Base-by-base conservation (phyloP, 2,329 filamentous ascomycete species). In the Fusarium aywerte region DNA sequence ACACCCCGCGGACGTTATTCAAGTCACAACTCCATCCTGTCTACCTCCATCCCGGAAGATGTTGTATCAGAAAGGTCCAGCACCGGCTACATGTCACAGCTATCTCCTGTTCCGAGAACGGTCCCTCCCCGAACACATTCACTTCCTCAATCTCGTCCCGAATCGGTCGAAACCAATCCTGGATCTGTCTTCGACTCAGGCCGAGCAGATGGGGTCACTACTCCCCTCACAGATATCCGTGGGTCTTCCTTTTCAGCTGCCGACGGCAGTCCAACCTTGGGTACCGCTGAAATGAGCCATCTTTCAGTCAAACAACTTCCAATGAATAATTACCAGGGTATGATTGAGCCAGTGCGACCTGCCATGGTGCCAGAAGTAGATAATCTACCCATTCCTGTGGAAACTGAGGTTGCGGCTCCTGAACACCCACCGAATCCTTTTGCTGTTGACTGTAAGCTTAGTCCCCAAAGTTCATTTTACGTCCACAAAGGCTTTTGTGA, bases 401-500 rank as follows among this genome's bases (percentile, higher is more conserved):
- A 70, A 36, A 62, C 61, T 18, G 70, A 74, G 43, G 43, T 27
- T 11, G 9, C 35, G 5, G 44, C 57, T 11, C 62, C 67, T 21
- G 23, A 53, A 9, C 59, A 67, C 27, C 58, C 53, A 23, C 65
- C 67, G 10, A 73, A 73, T 23, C 65, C 72, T 2, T 65, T 60
- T 53, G 63, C 53, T 4, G 32, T 70, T 23, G 80, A 83, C 43
- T 82, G 80, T 65, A 79, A 69, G 7, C 84, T 87, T 33, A 80
- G 75, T 11, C 62, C 71, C 4, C 63, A 75, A 11, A 85, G 84
- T 65, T 86, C 85, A 0, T 87, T 86, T 63, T 81, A 84, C 48
- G 75, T 81, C 11, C 76, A 83, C 35, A 86, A 84, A 54, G 85
- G 84, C 2, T 86, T 87, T 67, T 88, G 85, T 40, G 80, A 82